phyloP scores from a whole-genome alignment of 1,284 basidiomycete species.

The Cryptococcus floricola region DNA sequence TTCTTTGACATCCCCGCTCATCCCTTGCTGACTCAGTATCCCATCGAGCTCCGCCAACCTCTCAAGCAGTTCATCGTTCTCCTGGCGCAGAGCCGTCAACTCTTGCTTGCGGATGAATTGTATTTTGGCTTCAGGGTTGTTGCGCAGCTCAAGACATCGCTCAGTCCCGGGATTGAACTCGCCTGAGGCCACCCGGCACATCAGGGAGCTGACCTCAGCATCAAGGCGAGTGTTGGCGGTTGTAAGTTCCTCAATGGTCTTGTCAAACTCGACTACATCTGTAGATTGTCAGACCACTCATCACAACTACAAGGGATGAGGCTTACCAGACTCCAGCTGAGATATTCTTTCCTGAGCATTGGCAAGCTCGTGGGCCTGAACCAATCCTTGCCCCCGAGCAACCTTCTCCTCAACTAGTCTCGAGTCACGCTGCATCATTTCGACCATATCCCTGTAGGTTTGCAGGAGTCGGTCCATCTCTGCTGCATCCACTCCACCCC shows the following conservation, averaged over 20 bases:
- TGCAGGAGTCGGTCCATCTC: conserved; percentile 34
- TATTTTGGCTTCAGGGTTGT: conserved; percentile 52
- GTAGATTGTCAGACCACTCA: conserved; percentile 5
- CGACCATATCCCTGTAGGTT: conserved; percentile 34
- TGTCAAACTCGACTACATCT: conserved; percentile 32
- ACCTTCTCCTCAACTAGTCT: conserved; percentile 33
- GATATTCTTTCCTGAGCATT: conserved; percentile 20
- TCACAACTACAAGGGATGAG: background rate
- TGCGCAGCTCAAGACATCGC: conserved; percentile 50
- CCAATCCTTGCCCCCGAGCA: conserved; percentile 34
- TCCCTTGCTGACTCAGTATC: conserved; percentile 8
- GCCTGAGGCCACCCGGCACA: conserved; percentile 51
- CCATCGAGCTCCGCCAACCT: conserved; percentile 28
- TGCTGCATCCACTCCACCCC: conserved; percentile 6
- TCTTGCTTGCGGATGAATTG: conserved; percentile 51
- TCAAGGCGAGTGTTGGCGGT: conserved; percentile 49
- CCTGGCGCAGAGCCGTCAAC: conserved; percentile 51
- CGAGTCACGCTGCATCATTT: conserved; percentile 31
- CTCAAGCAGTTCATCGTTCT: conserved; percentile 53
- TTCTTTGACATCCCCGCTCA: conserved; percentile 1
- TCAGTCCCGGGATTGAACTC: conserved; percentile 53
- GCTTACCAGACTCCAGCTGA: conserved; percentile 28
- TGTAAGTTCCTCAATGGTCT: conserved; percentile 40
- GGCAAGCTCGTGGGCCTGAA: conserved; percentile 29
- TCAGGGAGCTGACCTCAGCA: conserved; percentile 51